Evolutionary conservation across 192 early-diverging fungal genomes (phyloP), one percentile per base, ranked within the genome.

Genomic region (Linnemannia schmuckeri): DNA sequence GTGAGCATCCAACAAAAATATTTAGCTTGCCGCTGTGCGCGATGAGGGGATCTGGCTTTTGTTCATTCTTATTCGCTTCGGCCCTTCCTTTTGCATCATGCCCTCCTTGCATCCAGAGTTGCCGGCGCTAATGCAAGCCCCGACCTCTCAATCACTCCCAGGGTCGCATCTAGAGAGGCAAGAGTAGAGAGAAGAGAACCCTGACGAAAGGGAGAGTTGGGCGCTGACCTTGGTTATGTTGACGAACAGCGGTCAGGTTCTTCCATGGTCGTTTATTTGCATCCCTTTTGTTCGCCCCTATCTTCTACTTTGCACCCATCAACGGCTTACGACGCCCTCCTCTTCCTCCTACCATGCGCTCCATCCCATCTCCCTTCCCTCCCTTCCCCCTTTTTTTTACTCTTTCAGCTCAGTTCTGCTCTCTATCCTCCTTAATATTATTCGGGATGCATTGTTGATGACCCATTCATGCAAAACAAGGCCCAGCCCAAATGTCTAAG

Each of bases 261-360:
- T 66, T 66, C n/a, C 57, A 30, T 63, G 57, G 24, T 57, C 22
- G 42, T 57, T 57, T 63, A 9, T 27, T 63, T 63, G 57, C 57
- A 30, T 63, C 57, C 57, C 22, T 63, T 27, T 63, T 57, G 5
- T 63, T 24, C 27, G 30, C 55, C 61, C 61, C 61, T 33, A 66
- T 66, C 10, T 33, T 66, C 61, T 66, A 66, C 27, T 12, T 66
- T 66, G 61, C 61, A 66, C 61, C 24, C 13, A 6, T 66, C 61
- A 66, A 66, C 61, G 61, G 61, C 61, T 66, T 66, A 66, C 61
- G 61, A 66, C 49, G 49, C 49, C 49, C 20, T 52, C 49, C 18
- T 33, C 15, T 17, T 17, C 13, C 10, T 63, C 57, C 24, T n/a
- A 30, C 57, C 57, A 63, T 63, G 57, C 57, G 27, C n/a, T 27